These are phyloP conservation scores for Penicillium pancosmium DNA, from an alignment of 495 filamentous ascomycete species.

Conservation along the genomic window DNA sequence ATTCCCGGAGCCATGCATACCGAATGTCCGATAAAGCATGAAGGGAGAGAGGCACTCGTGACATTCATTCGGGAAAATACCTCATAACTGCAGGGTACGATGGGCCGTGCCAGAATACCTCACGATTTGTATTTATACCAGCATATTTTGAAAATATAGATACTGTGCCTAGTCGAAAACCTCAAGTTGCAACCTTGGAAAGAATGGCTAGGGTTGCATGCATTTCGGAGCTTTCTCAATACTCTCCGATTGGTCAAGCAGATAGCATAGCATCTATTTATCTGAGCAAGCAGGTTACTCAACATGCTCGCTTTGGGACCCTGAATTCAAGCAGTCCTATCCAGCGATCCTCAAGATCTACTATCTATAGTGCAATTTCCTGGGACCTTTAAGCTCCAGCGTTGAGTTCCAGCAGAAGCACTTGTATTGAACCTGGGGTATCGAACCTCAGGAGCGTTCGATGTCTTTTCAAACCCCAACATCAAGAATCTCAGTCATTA, in stretches of 20 bases:
- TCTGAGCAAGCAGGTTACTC: background rate
- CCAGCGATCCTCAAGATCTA: no score
- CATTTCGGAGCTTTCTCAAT: background rate
- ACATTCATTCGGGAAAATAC: constrained; percentile 26
- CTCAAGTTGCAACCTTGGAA: no score
- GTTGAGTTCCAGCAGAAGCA: no score
- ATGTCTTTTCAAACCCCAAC: constrained; percentile 17
- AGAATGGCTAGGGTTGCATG: background rate
- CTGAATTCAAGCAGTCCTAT: no score
- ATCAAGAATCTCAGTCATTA: constrained; percentile 6
- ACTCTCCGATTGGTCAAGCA: background rate
- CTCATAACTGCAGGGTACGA: background rate
- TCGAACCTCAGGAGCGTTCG: background rate
- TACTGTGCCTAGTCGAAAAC: background rate
- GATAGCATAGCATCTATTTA: background rate
- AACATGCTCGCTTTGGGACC: background rate
- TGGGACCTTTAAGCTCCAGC: no score
- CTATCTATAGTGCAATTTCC: no score
- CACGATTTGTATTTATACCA: no score
- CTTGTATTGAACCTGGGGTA: background rate
- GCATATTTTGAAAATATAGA: background rate
- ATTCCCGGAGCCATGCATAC: constrained; percentile 57
- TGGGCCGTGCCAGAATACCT: background rate
- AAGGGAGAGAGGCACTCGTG: constrained; percentile 48
- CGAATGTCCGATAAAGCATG: constrained; percentile 43